phyloP scores from a whole-genome alignment of 768 basidiomycete genomes.

The Tulasnella sp. region DNA sequence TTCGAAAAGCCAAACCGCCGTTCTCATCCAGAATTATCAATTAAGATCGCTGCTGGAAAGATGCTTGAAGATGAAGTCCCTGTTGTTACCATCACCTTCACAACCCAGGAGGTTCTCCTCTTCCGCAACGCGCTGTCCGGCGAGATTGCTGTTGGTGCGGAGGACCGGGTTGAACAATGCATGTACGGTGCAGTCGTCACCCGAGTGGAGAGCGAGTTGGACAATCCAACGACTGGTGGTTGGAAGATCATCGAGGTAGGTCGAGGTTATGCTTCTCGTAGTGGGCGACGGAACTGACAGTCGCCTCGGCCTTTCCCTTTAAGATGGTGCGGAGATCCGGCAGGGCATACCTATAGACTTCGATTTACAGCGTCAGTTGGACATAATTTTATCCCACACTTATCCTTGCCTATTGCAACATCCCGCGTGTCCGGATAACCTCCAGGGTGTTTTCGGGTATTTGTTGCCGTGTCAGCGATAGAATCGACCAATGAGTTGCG shows the following conservation, averaged over 20 bases:
- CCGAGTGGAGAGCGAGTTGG: slow-evolving; percentile 76
- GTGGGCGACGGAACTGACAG: neutral
- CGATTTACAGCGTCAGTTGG: neutral
- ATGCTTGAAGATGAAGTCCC: slow-evolving; percentile 81
- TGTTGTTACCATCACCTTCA: slow-evolving; percentile 84
- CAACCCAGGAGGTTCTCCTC: slow-evolving; percentile 86
- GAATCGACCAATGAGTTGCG: no score
- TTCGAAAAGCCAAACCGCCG: neutral
- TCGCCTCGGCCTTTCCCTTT: neutral
- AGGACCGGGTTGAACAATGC: slow-evolving; percentile 87
- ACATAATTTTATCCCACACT: neutral
- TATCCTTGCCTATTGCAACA: neutral
- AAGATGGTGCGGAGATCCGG: slow-evolving; percentile 5
- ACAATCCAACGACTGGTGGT: slow-evolving; percentile 89
- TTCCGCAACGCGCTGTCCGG: slow-evolving; percentile 85
- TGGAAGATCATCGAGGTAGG: slow-evolving; percentile 96
- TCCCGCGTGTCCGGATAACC: neutral
- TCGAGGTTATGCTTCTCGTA: slow-evolving; percentile 10
- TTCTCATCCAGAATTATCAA: neutral
- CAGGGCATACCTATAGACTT: neutral
- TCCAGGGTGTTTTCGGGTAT: no score
- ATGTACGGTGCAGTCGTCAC: slow-evolving; percentile 89
- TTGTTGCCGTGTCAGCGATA: no score
- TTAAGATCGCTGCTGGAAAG: slow-evolving; percentile 73
- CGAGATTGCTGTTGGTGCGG: slow-evolving; percentile 81